Evolutionary conservation across 441 rosid genomes (phyloP).

Genomic region (Gossypium trilobum): DNA sequence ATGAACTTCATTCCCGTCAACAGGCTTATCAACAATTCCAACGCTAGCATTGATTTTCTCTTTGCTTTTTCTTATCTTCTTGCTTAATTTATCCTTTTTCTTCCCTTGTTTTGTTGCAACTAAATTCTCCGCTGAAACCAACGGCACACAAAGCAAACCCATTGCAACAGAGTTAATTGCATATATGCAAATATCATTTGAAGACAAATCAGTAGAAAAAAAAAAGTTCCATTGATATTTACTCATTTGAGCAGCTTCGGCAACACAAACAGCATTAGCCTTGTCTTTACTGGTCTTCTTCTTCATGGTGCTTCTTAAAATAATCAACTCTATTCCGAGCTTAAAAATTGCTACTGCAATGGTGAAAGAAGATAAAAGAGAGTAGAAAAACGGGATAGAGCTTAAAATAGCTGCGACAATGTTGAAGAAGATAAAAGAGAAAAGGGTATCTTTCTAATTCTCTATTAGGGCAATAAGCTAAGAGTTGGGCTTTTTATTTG

Average conservation of each 20-base stretch:
- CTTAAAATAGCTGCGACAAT: neutral
- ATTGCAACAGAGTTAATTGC: neutral
- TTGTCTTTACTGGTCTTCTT: neutral
- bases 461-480: neutral
- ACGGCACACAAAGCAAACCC: neutral
- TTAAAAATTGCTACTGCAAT: neutral
- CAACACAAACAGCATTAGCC: neutral
- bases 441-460: neutral
- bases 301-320: neutral
- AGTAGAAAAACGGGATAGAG: neutral
- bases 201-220: neutral
- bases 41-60: neutral
- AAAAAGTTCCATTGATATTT: neutral
- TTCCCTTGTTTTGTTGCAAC: neutral
- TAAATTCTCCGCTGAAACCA: constrained; percentile 4
- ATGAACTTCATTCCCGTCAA: neutral
- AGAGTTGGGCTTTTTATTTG: neutral
- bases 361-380: neutral
- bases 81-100: neutral
- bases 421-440: neutral
- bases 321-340: neutral
- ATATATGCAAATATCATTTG: neutral
- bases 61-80: neutral
- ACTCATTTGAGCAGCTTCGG: neutral
- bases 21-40: neutral